Percentiles rank a stretch among this genome's conserved stretches.
These are phyloP conservation scores for Aspergillus pseudonomiae DNA, from an alignment of 2,329 filamentous ascomycete genomes.

Conservation along the genomic window DNA sequence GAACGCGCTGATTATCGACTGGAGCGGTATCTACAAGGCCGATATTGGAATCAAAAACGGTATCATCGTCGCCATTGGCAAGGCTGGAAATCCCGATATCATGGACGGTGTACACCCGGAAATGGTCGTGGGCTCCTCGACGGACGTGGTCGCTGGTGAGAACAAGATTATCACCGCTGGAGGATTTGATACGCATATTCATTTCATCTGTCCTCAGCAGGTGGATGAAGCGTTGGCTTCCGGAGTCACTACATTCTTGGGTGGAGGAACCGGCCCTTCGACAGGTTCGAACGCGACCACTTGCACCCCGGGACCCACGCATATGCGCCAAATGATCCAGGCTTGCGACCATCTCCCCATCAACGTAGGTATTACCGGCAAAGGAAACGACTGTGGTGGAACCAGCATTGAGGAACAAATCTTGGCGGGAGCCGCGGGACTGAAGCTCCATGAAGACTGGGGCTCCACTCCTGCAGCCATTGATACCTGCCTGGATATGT, in stretches of 20 bases:
- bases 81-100: constrained; percentile 94
- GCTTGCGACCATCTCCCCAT: constrained; percentile 79
- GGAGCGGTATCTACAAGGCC: constrained; percentile 91
- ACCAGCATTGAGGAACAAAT: constrained; percentile 76
- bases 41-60: constrained; percentile 93
- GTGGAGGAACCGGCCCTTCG: constrained; percentile 89
- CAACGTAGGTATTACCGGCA: constrained; percentile 89
- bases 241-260: constrained; percentile 87
- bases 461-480: constrained; percentile 89
- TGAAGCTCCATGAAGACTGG: constrained; percentile 98
- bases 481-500: constrained; percentile 80
- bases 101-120: constrained; percentile 83
- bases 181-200: constrained; percentile 86
- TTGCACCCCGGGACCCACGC: constrained; percentile 82
- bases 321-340: constrained; percentile 87
- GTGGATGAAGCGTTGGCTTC: constrained; percentile 79
- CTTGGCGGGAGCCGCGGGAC: constrained; percentile 79
- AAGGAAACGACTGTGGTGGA: constrained; percentile 82
- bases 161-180: constrained; percentile 89
- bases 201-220: constrained; percentile 95
- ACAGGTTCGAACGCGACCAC: constrained; percentile 91
- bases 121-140: constrained; percentile 83
- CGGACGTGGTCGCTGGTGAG: constrained; percentile 89
- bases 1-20: constrained; percentile 89
- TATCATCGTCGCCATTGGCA: constrained; percentile 84